A percentile compares a stretch with the other conserved stretches of the same genome.
These are phyloP conservation scores for Euphorbia lathyris DNA, from an alignment of 345 rosid species.

Conservation along the genomic window DNA sequence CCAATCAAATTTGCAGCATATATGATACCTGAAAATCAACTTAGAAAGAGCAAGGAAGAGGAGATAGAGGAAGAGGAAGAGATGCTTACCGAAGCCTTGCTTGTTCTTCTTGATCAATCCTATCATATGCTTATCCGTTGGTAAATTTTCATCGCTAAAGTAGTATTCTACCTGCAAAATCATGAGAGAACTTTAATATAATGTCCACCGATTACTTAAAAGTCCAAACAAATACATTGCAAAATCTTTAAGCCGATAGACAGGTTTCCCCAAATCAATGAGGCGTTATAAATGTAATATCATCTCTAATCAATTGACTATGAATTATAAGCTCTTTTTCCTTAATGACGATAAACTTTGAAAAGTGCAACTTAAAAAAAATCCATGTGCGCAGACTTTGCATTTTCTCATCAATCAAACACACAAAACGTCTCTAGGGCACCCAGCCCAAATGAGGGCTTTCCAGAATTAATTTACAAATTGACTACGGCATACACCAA, in stretches of 20 bases:
- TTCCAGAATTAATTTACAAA: not conserved
- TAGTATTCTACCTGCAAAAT: conserved; percentile 79
- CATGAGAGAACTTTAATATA: not conserved
- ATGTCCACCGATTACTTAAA: not conserved
- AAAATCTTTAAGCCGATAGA: not conserved
- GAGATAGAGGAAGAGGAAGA: too few relatives aligned
- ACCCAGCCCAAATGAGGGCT: not conserved
- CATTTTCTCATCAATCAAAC: not conserved
- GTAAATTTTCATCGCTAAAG: conserved; percentile 88
- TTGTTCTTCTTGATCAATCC: conserved; percentile 66
- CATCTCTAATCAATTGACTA: not conserved
- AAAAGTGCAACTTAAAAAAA: too few relatives aligned
- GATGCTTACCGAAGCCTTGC: conserved; percentile 69
- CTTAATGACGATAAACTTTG: too few relatives aligned
- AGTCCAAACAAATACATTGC: not conserved
- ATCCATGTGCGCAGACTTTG: not conserved
- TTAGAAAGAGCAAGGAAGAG: not conserved
- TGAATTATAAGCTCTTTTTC: too few relatives aligned
- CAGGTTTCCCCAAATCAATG: not conserved
- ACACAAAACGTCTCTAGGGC: not conserved
- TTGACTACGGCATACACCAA: not conserved
- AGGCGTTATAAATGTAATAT: not conserved
- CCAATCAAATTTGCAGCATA: not conserved
- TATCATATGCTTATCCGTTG: conserved; percentile 66
- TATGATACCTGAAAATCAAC: not conserved